phyloP scores from a whole-genome alignment of 2,329 filamentous ascomycete genomes.

The Verticillium tricorpus region DNA sequence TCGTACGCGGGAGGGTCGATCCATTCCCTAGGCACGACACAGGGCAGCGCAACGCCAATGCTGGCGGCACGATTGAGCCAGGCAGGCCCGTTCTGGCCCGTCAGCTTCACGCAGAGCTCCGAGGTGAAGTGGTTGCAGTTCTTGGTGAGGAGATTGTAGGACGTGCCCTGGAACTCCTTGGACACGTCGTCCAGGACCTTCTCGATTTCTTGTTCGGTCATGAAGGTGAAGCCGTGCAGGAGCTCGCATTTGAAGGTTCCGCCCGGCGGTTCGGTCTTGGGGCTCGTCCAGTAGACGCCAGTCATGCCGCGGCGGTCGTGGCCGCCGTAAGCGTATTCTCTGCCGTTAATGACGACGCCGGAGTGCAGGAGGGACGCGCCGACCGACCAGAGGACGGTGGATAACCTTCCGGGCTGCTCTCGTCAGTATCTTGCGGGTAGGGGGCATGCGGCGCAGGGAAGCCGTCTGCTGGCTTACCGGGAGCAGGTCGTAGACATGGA shows the following conservation, averaged over 20 bases:
- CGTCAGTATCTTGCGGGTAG: not conserved
- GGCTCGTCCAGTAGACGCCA: constrained; percentile 80
- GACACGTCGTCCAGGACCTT: constrained; percentile 63
- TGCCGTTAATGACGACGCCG: constrained; percentile 74
- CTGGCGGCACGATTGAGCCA: constrained; percentile 85
- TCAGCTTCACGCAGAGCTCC: constrained; percentile 69
- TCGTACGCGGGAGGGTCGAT: constrained; percentile 74
- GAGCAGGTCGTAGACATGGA: constrained; percentile 75
- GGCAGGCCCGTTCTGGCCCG: constrained; percentile 61
- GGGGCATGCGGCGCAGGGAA: not conserved
- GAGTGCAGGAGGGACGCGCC: constrained; percentile 77
- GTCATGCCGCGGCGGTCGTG: constrained; percentile 67
- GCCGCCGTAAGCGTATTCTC: constrained; percentile 81
- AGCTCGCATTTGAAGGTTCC: constrained; percentile 72
- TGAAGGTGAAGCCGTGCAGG: constrained; percentile 74
- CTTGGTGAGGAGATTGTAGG: constrained; percentile 75
- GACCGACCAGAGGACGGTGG: constrained; percentile 72
- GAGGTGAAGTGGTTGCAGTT: constrained; percentile 91
- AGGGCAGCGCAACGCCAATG: constrained; percentile 76
- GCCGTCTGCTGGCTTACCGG: constrained; percentile 45
- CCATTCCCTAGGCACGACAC: constrained; percentile 79
- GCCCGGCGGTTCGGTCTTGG: constrained; percentile 67
- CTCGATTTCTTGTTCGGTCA: constrained; percentile 65
- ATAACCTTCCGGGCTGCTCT: constrained; percentile 63
- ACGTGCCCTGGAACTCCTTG: constrained; percentile 67